Evolutionary conservation across 306 rosid species (phyloP), one percentile per base, ranked within the genome.

Genomic region (Pterocarpus macrocarpus): DNA sequence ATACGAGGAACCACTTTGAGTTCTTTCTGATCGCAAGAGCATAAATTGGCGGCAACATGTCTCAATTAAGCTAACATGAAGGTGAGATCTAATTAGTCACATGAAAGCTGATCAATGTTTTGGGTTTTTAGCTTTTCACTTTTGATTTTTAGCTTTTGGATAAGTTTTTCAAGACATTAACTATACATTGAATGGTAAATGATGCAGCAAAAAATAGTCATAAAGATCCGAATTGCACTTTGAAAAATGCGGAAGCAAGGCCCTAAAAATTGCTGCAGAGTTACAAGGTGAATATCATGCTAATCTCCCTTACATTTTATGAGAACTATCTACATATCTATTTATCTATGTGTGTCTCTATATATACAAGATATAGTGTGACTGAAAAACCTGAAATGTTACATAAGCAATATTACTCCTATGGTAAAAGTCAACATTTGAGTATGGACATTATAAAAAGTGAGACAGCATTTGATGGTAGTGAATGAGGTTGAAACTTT

Each of bases 171-270:
- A 43, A 41, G 12, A 64, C 3, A 5, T 47, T 8, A 11, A 47
- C 14, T 4, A 11, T 47, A 11, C 13, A 10, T 10, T 47, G 8
- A 47, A 8, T 47, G 52, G 2, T 15, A 47, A 47, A 47, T 47
- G 13, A 77, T 52, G 74, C 86, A 85, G 84, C 78, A 77, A 85
- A 78, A 77, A 28, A 9, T 85, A 61, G 43, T 55, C 11, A 34
- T 78, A 17, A 15, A 61, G 83, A 39, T 81, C 77, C 41, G 59
- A 32, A 71, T 22, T 85, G 88, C 38, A 78, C 35, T 50, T 63
- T 9, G 85, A 45, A 13, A 81, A 58, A 71, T 76, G 88, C 64
- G 71, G 80, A 77, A 72, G 63, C 73, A 85, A 77, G 80, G 77
- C 88, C 49, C 77, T 85, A 0, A 71, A 65, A 71, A 73, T 33